Evolutionary conservation across 345 rosid genomes (phyloP).

Genomic region (Barbarea vulgaris): DNA sequence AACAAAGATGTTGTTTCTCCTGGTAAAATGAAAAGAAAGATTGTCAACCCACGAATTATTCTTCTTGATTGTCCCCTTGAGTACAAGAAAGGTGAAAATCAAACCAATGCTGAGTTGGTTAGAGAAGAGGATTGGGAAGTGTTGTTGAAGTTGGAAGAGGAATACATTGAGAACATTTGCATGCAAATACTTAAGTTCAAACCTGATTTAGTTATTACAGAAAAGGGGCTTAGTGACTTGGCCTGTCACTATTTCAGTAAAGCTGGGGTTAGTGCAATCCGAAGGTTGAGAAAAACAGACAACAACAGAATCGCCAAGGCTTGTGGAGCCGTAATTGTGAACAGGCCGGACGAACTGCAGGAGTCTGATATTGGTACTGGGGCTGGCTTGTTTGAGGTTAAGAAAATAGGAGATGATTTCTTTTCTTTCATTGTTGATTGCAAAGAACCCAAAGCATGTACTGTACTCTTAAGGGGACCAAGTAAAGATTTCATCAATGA

Average conservation of each 20-base stretch:
- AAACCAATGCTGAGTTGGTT: conserved; percentile 91
- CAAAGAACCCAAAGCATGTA: conserved; percentile 95
- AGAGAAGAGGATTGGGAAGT: conserved; percentile 94
- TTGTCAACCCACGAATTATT: conserved; percentile 77
- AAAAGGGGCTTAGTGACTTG: conserved; percentile 96
- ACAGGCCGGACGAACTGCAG: conserved; percentile 91
- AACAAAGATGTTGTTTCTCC: conserved; percentile 95
- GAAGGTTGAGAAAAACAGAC: conserved; percentile 91
- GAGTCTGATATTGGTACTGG: conserved; percentile 98
- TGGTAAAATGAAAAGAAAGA: conserved; percentile 96
- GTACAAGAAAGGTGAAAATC: conserved; percentile 99
- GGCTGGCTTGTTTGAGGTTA: conserved; percentile 93
- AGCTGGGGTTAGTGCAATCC: conserved; percentile 93
- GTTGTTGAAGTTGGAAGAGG: conserved; percentile 90
- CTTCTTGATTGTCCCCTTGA: conserved; percentile 94
- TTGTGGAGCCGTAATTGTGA: conserved; percentile 92
- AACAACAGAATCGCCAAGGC: conserved; percentile 97
- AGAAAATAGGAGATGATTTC: conserved; percentile 94
- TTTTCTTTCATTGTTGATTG: conserved; percentile 87
- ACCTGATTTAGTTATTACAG: conserved; percentile 90
- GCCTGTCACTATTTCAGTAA: conserved; percentile 92
- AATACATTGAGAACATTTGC: conserved; percentile 82
- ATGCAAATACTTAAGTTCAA: conserved; percentile 83
- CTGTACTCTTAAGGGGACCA: conserved; percentile 92
- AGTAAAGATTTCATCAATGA: conserved; percentile 97